Conservation (phyloP, 2,329 filamentous ascomycete species). For the Phoma sp. region DNA sequence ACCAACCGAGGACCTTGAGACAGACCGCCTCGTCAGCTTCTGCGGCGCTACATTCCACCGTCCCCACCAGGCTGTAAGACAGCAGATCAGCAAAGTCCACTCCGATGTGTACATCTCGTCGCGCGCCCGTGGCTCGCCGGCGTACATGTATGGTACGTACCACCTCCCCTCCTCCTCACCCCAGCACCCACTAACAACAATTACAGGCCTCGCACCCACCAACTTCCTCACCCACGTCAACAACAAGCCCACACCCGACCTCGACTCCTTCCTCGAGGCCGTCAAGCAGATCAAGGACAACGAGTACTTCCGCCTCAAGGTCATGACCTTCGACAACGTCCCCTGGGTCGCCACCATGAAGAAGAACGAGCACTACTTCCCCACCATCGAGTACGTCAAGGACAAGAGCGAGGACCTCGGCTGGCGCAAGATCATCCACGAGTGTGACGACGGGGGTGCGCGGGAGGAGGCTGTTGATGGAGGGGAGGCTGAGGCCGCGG, state of each 20-base stretch:
- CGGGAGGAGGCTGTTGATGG: slow-evolving; percentile 41
- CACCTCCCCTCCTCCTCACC: slow-evolving; percentile 68
- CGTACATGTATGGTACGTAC: slow-evolving; percentile 51
- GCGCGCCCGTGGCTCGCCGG: slow-evolving; percentile 55
- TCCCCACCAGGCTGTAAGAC: slow-evolving; percentile 93
- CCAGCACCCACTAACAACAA: slow-evolving; percentile 54
- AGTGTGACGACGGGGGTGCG: slow-evolving; percentile 53
- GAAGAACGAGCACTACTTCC: slow-evolving; percentile 97
- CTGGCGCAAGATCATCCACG: slow-evolving; percentile 66
- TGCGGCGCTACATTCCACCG: slow-evolving; percentile 93
- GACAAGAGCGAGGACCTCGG: slow-evolving; percentile 60
- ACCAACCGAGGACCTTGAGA: slow-evolving; percentile 88
- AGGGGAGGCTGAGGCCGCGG: slow-evolving; percentile 37
- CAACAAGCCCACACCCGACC: slow-evolving; percentile 80
- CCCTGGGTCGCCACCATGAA: slow-evolving; percentile 99
- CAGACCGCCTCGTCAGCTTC: slow-evolving; percentile 89
- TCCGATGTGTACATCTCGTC: slow-evolving; percentile 96
- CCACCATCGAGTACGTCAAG: slow-evolving; percentile 70
- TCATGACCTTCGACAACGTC: slow-evolving; percentile 98
- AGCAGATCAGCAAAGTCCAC: slow-evolving; percentile 96
- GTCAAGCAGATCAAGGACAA: slow-evolving; percentile 93
- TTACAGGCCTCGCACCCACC: slow-evolving; percentile 83
- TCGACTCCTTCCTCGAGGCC: slow-evolving; percentile 80
- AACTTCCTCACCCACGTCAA: slow-evolving; percentile 99
- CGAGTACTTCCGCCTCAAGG: slow-evolving; percentile 95